phyloP scores from a whole-genome alignment of 345 rosid genomes.

The Nephelium lappaceum region DNA sequence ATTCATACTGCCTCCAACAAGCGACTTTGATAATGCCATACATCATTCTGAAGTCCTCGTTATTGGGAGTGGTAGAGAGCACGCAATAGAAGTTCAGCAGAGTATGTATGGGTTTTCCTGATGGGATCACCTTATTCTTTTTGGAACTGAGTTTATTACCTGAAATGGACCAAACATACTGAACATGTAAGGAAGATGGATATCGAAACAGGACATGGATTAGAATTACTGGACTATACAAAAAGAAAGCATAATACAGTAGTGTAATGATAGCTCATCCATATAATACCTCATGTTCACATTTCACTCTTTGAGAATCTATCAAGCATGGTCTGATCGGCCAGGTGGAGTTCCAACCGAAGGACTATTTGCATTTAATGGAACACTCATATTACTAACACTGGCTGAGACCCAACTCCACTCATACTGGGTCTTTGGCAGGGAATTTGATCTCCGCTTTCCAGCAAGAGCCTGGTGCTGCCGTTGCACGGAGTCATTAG shows the following conservation, averaged over 20 bases:
- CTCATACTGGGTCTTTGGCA: slow-evolving; percentile 69
- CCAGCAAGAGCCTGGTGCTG: slow-evolving; percentile 69
- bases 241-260: not conserved
- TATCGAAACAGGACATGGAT: not conserved
- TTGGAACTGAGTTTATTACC: slow-evolving; percentile 75
- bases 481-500: slow-evolving; percentile 74
- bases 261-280: not conserved
- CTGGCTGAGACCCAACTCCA: slow-evolving; percentile 92
- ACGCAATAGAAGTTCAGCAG: slow-evolving; percentile 38
- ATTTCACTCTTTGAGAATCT: slow-evolving; percentile 82
- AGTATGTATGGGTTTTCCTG: slow-evolving; percentile 45
- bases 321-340: slow-evolving; percentile 71
- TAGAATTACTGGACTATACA: not conserved
- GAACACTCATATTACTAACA: slow-evolving; percentile 68
- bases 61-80: slow-evolving; percentile 45
- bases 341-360: slow-evolving; percentile 74
- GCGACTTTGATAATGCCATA: slow-evolving; percentile 66
- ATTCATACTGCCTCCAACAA: slow-evolving; percentile 79
- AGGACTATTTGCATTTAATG: slow-evolving; percentile 77
- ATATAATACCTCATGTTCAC: slow-evolving; percentile 63
- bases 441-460: slow-evolving; percentile 78
- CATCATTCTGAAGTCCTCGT: slow-evolving; percentile 69
- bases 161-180: slow-evolving; percentile 38
- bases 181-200: not conserved
- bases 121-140: slow-evolving; percentile 51